Base-by-base conservation (phyloP, 1,139 yeast species). In the Petasospora fabianii region DNA sequence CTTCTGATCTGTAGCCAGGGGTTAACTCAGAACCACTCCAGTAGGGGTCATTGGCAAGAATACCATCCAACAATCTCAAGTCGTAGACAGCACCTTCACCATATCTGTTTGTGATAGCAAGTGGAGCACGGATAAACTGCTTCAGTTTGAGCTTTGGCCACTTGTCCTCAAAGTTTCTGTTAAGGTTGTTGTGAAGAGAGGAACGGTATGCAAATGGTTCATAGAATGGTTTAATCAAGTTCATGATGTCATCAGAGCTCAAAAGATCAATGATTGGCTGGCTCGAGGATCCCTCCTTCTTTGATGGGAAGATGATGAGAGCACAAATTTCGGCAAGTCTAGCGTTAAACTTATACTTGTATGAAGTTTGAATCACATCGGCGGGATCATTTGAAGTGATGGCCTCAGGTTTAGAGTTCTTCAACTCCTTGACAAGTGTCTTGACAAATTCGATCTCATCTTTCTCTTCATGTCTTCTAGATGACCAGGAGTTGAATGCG, bases 251-350 rank as follows among this genome's bases (percentile, higher is more conserved):
- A 47, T 57, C 54, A 2, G 72, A 63, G 27, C 66, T 61, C 27
- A 82, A 55, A 16, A 77, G 60, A 3, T 65, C 56, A 19, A 69
- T 60, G 10, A 85, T 71, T 27, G 71, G 65, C 15, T 63, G 57
- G 39, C 54, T 64, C 54, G 62, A 68, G 55, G 40, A 56, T 59
- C 52, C 49, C 42, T 72, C 48, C 41, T 72, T 71, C 27, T 71
- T 66, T 1, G 81, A 69, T 2, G 86, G 80, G 61, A 79, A 85
- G 26, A 85, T 62, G 41, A 82, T 75, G 28, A 86, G 66, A 0
- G 96, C 87, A 44, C 87, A 68, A 9, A 87, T 79, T 50, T 84
- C 92, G 5, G 85, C 75, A 14, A 85, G 75, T 51, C 81, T 78
- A 1, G 95, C 76, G 5, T 79, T 66, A 36, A 82, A 62, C 41